Evolutionary conservation across 306 rosid genomes (phyloP), one percentile per base, ranked within the genome.

Genomic region (Pyrus pyrifolia): DNA sequence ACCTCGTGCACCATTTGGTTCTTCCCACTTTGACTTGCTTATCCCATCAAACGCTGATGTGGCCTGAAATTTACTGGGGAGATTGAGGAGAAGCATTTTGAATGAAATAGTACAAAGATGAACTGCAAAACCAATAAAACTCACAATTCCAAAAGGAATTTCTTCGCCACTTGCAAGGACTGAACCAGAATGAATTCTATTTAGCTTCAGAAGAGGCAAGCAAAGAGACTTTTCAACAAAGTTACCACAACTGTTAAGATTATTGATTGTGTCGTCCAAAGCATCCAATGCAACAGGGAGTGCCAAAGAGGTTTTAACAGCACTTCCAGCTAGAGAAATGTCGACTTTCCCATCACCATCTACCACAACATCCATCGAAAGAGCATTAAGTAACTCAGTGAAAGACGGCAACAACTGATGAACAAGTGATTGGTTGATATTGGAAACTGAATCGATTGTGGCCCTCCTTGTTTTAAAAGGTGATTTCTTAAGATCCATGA

Each of bases 1-100:
- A 94, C 98, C 98, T 90, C 77, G 80, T 66, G 95, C 98, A 74
- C 98, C 98, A 68, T 82, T 85, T 77, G 98, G 97, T 76, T 92
- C 98, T 87, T 92, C 98, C 98, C 98, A 95, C 89, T 92, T 95
- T 44, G 91, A 89, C 71, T 19, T 21, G 52, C 33, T 83, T 72
- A 65, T 83, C 76, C 97, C 98, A 85, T 92, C 98, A 86, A 95
- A 95, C 65, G 96, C 95, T 15, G 97, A 87, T 15, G 96, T 92
- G 80, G 77, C 89, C 98, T 95, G 89, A 77, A 83, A 81, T 79
- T 77, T 77, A 44, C 75, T 19, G 75, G 62, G 75, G 44, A 42
- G 77, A 66, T 89, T 73, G 40, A 38, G 60, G 40, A 59, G 60
- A 73, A 53, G 63, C 55, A 45, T 44, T 75, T 30, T 69, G 76